Evolutionary conservation across 2,329 filamentous ascomycete species (phyloP).

Genomic region (Sphaerulina vaccinii): DNA sequence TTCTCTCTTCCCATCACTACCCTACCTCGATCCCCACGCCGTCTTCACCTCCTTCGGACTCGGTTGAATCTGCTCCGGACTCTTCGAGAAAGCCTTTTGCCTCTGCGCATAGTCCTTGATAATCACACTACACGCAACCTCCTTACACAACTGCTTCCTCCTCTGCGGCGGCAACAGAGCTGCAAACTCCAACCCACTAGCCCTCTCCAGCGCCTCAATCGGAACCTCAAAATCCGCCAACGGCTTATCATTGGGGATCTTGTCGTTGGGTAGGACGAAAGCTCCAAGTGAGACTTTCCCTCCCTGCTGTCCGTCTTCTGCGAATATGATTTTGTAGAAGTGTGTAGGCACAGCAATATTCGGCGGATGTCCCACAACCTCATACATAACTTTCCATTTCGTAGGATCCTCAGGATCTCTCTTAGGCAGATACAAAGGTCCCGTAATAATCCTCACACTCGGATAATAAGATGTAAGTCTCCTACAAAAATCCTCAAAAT

Average conservation of each 20-base stretch:
- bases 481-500: conserved; percentile 96
- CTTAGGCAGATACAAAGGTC: conserved; percentile 87
- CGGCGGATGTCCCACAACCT: conserved; percentile 90
- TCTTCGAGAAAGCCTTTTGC: conserved; percentile 48
- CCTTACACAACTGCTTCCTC: conserved; percentile 77
- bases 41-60: conserved; percentile 1
- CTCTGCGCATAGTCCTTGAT: conserved; percentile 73
- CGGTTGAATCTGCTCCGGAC: conserved; percentile 33
- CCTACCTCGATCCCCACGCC: conserved; percentile 4
- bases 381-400: conserved; percentile 94
- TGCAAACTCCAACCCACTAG: conserved; percentile 88
- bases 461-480: conserved; percentile 78
- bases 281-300: conserved; percentile 86
- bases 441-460: conserved; percentile 85
- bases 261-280: conserved; percentile 91
- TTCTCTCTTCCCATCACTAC: neutral
- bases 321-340: conserved; percentile 99
- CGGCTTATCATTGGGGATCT: conserved; percentile 82
- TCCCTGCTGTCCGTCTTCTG: conserved; percentile 68
- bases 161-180: conserved; percentile 70
- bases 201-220: conserved; percentile 85
- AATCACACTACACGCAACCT: conserved; percentile 78
- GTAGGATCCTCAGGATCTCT: conserved; percentile 76
- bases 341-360: conserved; percentile 96
- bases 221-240: conserved; percentile 93